phyloP scores from a whole-genome alignment of 225 moss, liverwort and hornwort species.

The Pseudisothecium myosuroides region DNA sequence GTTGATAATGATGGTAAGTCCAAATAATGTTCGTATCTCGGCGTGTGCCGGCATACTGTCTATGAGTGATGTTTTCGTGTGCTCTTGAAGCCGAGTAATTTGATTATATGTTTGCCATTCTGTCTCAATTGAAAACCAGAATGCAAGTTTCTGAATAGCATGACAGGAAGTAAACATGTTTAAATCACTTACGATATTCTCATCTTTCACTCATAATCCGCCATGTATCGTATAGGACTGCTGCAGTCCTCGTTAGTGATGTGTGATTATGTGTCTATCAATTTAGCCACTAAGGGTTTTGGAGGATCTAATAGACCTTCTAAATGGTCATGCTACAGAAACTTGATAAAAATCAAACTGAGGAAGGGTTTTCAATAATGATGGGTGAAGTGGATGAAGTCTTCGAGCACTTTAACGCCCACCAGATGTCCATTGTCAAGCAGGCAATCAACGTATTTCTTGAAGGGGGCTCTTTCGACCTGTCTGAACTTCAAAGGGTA shows the following conservation, averaged over 20 bases:
- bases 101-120: neutral
- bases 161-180: neutral
- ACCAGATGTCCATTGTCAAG: slow-evolving; percentile 56
- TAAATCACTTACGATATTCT: neutral
- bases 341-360: slow-evolving; percentile 36
- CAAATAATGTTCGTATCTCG: neutral
- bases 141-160: neutral
- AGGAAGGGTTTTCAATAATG: slow-evolving; percentile 37
- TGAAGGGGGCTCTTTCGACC: slow-evolving; percentile 40
- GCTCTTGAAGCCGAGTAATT: neutral
- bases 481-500: slow-evolving; percentile 50
- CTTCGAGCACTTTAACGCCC: slow-evolving; percentile 49
- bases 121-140: neutral
- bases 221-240: neutral
- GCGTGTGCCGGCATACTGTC: neutral
- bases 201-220: neutral
- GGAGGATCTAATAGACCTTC: neutral
- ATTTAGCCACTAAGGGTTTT: neutral
- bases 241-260: neutral
- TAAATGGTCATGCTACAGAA: slow-evolving; percentile 23
- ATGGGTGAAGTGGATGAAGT: slow-evolving; percentile 58
- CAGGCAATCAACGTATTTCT: slow-evolving; percentile 42
- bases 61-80: neutral
- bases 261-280: neutral
- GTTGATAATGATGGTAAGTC: slow-evolving; percentile 44